phyloP scores from a whole-genome alignment of 1,139 yeast species.

The Blastobotrys capitulatus region DNA sequence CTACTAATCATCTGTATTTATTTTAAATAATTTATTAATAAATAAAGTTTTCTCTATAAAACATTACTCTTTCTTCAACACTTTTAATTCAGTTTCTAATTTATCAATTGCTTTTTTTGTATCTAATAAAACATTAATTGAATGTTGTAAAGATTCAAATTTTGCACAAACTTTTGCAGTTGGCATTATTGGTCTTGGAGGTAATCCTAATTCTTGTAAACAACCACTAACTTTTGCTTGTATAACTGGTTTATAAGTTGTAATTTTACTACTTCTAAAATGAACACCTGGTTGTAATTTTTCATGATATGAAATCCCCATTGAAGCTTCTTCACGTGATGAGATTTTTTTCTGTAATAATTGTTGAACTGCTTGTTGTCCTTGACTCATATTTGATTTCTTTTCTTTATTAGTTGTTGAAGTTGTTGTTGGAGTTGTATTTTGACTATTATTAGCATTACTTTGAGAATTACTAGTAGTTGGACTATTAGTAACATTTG shows the following conservation, averaged over 20 bases:
- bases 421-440: not conserved
- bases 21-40: not conserved
- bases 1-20: not conserved
- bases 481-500: constrained; percentile 6
- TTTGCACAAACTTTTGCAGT: constrained; percentile 73
- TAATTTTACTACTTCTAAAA: constrained; percentile 64
- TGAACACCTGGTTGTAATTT: constrained; percentile 71
- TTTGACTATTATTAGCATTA: not conserved
- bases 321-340: constrained; percentile 75
- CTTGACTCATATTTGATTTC: constrained; percentile 23
- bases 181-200: constrained; percentile 80
- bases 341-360: constrained; percentile 53
- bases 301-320: constrained; percentile 83
- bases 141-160: constrained; percentile 70
- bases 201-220: constrained; percentile 72
- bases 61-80: constrained; percentile 39
- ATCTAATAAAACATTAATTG: constrained; percentile 71
- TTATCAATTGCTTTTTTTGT: constrained; percentile 85
- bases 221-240: constrained; percentile 71
- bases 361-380: constrained; percentile 33
- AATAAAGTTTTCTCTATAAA: not conserved
- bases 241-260: constrained; percentile 61
- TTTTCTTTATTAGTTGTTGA: constrained; percentile 13
- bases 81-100: constrained; percentile 69
- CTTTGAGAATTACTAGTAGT: constrained; percentile 5